Evolutionary conservation across 495 filamentous ascomycete species (phyloP).

Genomic region (Neurospora sp.): DNA sequence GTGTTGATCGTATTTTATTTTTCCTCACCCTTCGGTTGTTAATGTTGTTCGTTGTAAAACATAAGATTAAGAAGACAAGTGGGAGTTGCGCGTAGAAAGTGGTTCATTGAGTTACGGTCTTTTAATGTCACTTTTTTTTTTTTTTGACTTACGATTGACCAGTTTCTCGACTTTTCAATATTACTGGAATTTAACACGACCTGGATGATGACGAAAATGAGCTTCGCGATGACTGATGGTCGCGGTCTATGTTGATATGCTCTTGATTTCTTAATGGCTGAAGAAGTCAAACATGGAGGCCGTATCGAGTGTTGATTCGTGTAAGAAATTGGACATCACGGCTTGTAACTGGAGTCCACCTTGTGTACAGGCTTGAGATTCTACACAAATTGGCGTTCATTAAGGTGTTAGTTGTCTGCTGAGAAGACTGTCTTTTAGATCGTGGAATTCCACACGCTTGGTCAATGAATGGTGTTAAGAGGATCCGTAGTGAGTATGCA

Average conservation of each 20-base stretch:
- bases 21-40: too few species aligned
- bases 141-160: too few species aligned
- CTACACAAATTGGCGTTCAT: neutral
- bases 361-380: neutral
- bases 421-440: neutral
- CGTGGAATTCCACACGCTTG: neutral
- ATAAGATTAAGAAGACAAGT: too few species aligned
- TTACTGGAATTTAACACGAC: neutral
- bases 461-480: neutral
- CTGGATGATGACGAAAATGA: neutral
- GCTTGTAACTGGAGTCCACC: neutral
- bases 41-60: too few species aligned
- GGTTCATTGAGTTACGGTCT: too few species aligned
- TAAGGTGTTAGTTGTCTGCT: neutral
- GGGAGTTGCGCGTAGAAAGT: too few species aligned
- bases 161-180: neutral
- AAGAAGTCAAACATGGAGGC: neutral
- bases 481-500: neutral
- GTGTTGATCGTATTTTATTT: too few species aligned
- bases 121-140: too few species aligned
- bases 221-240: neutral
- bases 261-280: neutral
- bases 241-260: neutral
- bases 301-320: neutral
- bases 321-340: neutral